Evolutionary conservation across 1,284 basidiomycete genomes (phyloP).

Genomic region (Gastroboletus turbinatus): DNA sequence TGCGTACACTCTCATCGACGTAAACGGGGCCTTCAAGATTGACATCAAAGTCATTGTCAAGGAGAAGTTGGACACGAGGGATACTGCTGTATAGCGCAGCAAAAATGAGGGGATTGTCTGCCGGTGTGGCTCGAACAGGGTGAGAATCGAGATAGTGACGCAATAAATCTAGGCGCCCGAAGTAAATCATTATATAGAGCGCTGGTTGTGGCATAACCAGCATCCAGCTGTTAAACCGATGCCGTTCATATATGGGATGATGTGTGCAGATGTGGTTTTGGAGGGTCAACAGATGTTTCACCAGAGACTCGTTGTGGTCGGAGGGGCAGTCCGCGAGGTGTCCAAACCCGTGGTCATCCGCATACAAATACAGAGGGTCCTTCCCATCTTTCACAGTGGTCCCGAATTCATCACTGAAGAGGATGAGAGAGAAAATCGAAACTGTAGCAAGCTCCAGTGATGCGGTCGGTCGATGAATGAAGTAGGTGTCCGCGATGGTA

Average conservation of each 20-base stretch:
- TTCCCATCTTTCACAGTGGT: neutral
- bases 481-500: neutral
- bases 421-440: neutral
- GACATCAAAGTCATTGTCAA: neutral
- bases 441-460: neutral
- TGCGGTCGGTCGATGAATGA: neutral
- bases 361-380: neutral
- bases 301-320: neutral
- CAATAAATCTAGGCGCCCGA: neutral
- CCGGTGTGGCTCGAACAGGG: neutral
- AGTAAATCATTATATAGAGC: neutral
- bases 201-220: neutral
- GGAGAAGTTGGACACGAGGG: neutral
- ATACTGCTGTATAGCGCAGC: neutral
- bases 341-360: neutral
- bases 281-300: neutral
- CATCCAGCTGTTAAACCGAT: neutral
- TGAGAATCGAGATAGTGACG: neutral
- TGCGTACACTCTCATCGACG: neutral
- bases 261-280: neutral
- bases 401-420: neutral
- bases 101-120: neutral
- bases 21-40: neutral
- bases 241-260: neutral
- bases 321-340: neutral